Base-by-base conservation (phyloP, 2,329 filamentous ascomycete species). In the Akanthomyces muscarius region DNA sequence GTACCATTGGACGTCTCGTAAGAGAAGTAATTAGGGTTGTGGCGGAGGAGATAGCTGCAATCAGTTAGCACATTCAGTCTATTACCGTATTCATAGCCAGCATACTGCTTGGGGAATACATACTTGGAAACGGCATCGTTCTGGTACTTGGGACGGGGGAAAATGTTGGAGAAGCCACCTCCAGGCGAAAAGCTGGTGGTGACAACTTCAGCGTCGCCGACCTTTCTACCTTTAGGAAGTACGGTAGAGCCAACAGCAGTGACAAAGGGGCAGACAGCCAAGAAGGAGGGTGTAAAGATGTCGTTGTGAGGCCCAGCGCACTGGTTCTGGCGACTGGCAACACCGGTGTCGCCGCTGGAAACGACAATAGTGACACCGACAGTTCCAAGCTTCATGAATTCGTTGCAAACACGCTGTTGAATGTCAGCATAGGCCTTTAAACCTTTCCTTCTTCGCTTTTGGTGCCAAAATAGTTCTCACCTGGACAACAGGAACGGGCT, bases 221-320 rank as follows among this genome's bases (percentile, higher is more conserved):
- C 72, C 1, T 76, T 75, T 6, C 74, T 75, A 14, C 74, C 74
- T 58, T 73, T 73, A 42, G 71, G 69, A 36, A 83, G 73, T 68
- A 80, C 75, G 0, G 81, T 83, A 13, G 81, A 81, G 48, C 81
- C 81, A 4, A 83, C 80, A 4, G 78, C 74, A 0, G 79, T 81
- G 33, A 83, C 71, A 68, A 77, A 5, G 77, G 81, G 65, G 78
- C 68, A 82, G 80, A 11, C 63, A 64, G 5, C 78, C 74, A 41
- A 71, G 70, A 2, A 72, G 65, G 68, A 78, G 76, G 69, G 79
- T 21, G 69, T 73, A 61, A 73, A 69, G 38, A 69, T 62, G 65
- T 63, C 50, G 21, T 54, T 28, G 33, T 63, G 42, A 21, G 62
- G 44, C 1, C 65, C 68, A 65, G 64, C 45, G 21, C 65, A 66